Evolutionary conservation across 2,329 filamentous ascomycete species (phyloP).

Genomic region (Lachnellula hyalina): DNA sequence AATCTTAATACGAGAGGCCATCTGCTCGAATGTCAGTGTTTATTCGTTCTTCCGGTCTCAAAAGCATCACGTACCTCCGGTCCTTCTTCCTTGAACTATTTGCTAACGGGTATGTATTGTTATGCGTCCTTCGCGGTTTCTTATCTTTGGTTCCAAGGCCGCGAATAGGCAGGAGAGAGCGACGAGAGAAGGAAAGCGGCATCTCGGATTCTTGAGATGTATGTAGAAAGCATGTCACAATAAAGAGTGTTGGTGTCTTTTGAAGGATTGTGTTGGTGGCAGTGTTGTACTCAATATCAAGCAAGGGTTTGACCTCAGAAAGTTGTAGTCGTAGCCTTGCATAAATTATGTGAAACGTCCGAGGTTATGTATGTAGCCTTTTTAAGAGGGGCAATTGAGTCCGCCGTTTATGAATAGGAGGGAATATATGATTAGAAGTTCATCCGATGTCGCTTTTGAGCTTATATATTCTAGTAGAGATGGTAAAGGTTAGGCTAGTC

Average conservation of each 20-base stretch:
- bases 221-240: constrained; percentile 3
- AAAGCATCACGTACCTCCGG: constrained; percentile 19
- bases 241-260: background rate
- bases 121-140: constrained; percentile 7
- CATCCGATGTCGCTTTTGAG: no score
- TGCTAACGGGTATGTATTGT: constrained; percentile 22
- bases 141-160: constrained; percentile 12
- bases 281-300: background rate
- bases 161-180: constrained; percentile 19
- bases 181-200: constrained; percentile 17
- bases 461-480: no score
- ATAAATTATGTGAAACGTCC: constrained; percentile 1
- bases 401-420: background rate
- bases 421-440: background rate
- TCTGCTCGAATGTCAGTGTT: constrained; percentile 33
- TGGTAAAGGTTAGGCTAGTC: no score
- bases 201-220: constrained; percentile 13
- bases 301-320: background rate
- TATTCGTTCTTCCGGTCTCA: background rate
- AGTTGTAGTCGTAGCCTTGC: constrained; percentile 10
- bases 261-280: background rate
- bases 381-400: background rate
- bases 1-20: constrained; percentile 60
- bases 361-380: background rate
- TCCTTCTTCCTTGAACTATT: constrained; percentile 28